Conservation (phyloP, 192 early-diverging fungal species). For the Jimgerdemannia flammicorona region DNA sequence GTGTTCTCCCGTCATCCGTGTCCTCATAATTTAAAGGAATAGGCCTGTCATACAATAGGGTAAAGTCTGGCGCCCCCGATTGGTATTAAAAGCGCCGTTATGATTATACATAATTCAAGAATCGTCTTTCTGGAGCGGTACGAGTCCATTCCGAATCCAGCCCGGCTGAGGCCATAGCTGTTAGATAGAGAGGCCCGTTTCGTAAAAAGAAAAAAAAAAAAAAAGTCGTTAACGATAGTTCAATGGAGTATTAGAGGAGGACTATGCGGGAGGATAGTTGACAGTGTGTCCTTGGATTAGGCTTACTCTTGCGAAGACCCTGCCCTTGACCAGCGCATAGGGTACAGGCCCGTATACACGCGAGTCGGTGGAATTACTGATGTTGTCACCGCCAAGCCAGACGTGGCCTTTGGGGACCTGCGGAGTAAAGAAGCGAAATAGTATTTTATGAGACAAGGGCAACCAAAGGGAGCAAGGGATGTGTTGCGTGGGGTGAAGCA, state of each 20-base stretch:
- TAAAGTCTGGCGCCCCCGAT: too few species aligned
- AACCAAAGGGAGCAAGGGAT: too few species aligned
- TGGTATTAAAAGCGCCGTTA: too few species aligned
- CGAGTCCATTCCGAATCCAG: conserved; percentile 10
- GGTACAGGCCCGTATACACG: conserved; percentile 85
- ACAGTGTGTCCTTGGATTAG: background rate
- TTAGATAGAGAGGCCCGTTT: background rate
- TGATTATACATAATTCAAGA: too few species aligned
- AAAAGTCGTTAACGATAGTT: background rate
- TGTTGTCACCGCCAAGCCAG: conserved; percentile 93
- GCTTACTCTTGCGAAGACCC: conserved; percentile 61
- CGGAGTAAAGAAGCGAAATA: background rate
- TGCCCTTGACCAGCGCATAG: conserved; percentile 73
- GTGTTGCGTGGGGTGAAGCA: background rate
- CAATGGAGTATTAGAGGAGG: too few species aligned
- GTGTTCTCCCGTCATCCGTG: too few species aligned
- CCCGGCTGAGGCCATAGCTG: conserved; percentile 13
- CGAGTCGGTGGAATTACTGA: conserved; percentile 89
- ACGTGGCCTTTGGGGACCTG: conserved; percentile 83
- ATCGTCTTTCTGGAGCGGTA: background rate
- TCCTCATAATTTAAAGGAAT: too few species aligned
- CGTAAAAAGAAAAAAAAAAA: background rate
- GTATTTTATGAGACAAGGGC: background rate
- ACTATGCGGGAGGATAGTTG: background rate
- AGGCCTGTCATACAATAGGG: too few species aligned